Conservation (phyloP, 441 rosid species). For the Adansonia gregorii region DNA sequence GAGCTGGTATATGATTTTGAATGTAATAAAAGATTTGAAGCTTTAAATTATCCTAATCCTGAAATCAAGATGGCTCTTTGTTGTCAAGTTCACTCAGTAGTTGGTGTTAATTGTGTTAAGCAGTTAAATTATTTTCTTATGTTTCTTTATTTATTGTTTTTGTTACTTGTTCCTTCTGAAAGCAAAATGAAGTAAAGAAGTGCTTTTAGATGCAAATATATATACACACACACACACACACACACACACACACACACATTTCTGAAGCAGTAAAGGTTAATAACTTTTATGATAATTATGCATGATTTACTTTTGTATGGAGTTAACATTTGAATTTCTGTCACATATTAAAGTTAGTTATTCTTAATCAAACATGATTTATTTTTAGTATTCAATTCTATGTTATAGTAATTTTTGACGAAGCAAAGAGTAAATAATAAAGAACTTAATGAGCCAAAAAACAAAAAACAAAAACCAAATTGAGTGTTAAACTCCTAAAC, state of each 20-base stretch:
- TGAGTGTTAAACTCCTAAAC: not conserved
- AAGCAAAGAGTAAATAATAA: not conserved
- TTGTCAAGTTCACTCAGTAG: not conserved
- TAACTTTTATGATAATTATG: not conserved
- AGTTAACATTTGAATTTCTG: constrained; percentile 7
- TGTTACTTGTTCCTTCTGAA: not conserved
- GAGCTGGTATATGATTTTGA: not conserved
- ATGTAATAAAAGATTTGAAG: not conserved
- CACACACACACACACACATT: not conserved
- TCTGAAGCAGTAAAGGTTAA: not conserved
- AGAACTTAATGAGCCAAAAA: not conserved
- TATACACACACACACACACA: not conserved
- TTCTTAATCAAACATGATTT: not conserved
- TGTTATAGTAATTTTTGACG: not conserved
- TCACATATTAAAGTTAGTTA: not conserved
- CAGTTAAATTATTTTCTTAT: not conserved
- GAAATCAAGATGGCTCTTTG: not conserved
- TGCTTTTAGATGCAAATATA: not conserved
- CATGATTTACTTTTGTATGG: not conserved
- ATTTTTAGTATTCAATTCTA: not conserved
- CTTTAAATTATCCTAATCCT: constrained; percentile 3
- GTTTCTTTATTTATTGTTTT: not conserved
- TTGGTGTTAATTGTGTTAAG: not conserved
- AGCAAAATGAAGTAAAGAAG: not conserved
- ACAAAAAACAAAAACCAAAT: not conserved